Evolutionary conservation across 2,329 filamentous ascomycete genomes (phyloP).

Genomic region (Penicillium nordicum): DNA sequence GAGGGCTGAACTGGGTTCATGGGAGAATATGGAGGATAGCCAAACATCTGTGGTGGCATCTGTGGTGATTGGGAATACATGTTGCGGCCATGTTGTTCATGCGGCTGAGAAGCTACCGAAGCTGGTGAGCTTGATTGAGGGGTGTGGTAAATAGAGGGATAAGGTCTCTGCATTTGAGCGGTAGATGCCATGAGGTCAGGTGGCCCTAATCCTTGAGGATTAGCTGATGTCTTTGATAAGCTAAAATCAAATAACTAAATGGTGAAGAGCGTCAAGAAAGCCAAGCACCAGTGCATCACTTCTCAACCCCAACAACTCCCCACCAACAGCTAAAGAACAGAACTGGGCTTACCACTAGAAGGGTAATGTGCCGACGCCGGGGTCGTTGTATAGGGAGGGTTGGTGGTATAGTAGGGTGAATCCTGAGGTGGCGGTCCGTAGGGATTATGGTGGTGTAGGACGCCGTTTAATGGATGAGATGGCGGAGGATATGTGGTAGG

Average conservation of each 20-base stretch:
- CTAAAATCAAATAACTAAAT: conserved; percentile 35
- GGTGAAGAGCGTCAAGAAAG: neutral
- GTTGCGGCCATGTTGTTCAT: conserved; percentile 79
- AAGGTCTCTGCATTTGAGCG: conserved; percentile 65
- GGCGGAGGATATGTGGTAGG: conserved; percentile 31
- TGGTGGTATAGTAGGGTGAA: conserved; percentile 69
- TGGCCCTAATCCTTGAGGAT: conserved; percentile 61
- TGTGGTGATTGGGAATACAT: conserved; percentile 82
- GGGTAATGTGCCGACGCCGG: conserved; percentile 80
- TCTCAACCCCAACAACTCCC: neutral
- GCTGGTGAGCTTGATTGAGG: conserved; percentile 93
- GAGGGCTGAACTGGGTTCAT: conserved; percentile 53
- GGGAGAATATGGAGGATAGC: conserved; percentile 58
- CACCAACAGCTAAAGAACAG: conserved; percentile 45
- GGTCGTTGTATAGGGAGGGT: conserved; percentile 78
- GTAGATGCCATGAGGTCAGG: conserved; percentile 64
- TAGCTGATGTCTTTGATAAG: conserved; percentile 57
- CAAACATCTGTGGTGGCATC: conserved; percentile 82
- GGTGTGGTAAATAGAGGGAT: conserved; percentile 92
- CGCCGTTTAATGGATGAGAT: conserved; percentile 37
- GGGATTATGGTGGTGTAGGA: conserved; percentile 51
- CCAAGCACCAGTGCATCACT: neutral
- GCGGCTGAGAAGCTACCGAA: conserved; percentile 83
- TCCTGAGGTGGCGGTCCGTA: conserved; percentile 67
- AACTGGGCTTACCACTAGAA: conserved; percentile 67